A percentile compares a stretch with the other conserved stretches of the same genome.
These are phyloP conservation scores for Microthlaspi erraticum DNA, from an alignment of 345 rosid genomes.

Conservation along the genomic window DNA sequence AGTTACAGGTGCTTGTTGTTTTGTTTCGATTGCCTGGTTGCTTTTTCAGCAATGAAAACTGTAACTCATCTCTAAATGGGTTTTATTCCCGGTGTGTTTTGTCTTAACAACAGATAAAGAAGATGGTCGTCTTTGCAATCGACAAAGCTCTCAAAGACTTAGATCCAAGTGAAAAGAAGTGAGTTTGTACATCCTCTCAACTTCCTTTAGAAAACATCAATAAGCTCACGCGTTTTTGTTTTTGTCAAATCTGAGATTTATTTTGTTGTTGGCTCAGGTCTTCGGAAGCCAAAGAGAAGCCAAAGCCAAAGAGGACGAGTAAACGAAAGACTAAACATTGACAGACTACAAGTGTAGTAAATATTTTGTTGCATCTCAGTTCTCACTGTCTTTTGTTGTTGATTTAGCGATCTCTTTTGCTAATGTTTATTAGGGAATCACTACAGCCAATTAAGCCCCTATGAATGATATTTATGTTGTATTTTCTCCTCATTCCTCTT, in stretches of 20 bases:
- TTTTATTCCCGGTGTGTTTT: background rate
- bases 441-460: background rate
- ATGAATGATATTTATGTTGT: background rate
- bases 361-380: background rate
- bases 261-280: slow-evolving; percentile 8
- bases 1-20: slow-evolving; percentile 53
- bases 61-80: background rate
- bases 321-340: background rate
- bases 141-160: slow-evolving; percentile 29
- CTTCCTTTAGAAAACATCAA: background rate
- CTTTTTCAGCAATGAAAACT: background rate
- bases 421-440: background rate
- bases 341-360: background rate
- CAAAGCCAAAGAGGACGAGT: background rate
- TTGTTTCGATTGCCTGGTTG: background rate
- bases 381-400: background rate
- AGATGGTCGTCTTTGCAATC: slow-evolving; percentile 37
- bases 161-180: slow-evolving; percentile 6
- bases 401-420: slow-evolving; percentile 10
- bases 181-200: slow-evolving; percentile 19
- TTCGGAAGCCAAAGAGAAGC: background rate
- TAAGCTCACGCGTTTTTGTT: background rate
- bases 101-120: slow-evolving; percentile 42
- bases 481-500: background rate
- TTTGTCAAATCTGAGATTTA: slow-evolving; percentile 4